Percentiles rank a stretch among this genome's conserved stretches.
Conservation (phyloP, 345 rosid species). For the Streptanthus diversifolius region DNA sequence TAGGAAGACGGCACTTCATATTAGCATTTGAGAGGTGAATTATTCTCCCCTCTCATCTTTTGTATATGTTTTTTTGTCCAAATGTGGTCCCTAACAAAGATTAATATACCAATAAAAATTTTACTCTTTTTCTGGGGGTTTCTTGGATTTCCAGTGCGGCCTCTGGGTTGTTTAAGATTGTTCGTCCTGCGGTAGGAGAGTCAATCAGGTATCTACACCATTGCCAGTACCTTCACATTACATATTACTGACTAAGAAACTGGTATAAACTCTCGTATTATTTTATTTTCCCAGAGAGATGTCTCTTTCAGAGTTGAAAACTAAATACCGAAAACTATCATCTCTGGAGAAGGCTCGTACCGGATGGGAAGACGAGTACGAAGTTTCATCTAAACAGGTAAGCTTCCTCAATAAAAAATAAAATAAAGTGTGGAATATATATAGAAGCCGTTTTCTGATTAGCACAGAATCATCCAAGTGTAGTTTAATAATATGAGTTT, state of each 20-base stretch:
- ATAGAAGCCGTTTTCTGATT: neutral
- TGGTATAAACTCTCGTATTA: neutral
- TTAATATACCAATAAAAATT: neutral
- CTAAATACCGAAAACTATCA: constrained; percentile 68
- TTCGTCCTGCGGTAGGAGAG: constrained; percentile 95
- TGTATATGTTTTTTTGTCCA: neutral
- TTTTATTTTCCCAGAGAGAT: constrained; percentile 59
- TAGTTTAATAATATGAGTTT: neutral
- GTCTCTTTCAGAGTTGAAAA: constrained; percentile 74
- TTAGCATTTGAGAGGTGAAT: constrained; percentile 89
- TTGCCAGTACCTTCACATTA: neutral
- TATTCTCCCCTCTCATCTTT: constrained; percentile 1
- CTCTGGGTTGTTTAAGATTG: constrained; percentile 79
- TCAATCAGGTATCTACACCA: constrained; percentile 61
- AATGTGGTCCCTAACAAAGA: neutral
- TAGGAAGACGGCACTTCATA: constrained; percentile 85
- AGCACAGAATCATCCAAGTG: neutral
- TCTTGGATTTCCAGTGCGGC: constrained; percentile 53
- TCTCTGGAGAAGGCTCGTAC: constrained; percentile 67
- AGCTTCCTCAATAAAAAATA: neutral
- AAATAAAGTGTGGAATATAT: neutral
- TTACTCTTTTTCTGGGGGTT: constrained; percentile 10
- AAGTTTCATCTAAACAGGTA: constrained; percentile 94
- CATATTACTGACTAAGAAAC: constrained; percentile 7
- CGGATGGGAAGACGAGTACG: constrained; percentile 98